Base-by-base conservation (phyloP, 768 basidiomycete species). In the Piloderma croceum region DNA sequence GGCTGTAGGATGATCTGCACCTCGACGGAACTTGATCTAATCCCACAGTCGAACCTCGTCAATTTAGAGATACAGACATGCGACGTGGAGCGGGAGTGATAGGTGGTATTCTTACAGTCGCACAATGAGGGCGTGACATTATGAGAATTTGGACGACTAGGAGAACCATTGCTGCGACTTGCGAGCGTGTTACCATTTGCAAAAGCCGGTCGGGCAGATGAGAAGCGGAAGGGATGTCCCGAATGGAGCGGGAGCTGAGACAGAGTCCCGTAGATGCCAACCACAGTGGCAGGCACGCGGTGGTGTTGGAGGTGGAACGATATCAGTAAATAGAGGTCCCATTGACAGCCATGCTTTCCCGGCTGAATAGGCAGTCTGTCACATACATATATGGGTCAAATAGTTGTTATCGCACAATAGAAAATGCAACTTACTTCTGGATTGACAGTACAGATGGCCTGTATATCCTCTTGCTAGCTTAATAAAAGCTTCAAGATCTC, bases 301-400 rank as follows among this genome's bases (percentile, higher is more conserved):
- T 31, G 45, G 45, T 4, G 55, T 57, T 50, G 52, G n/a, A 44
- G 54, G n/a, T 38, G 74, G 76, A 13, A 71, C 46, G 34, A 76
- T 56, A 38, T 80, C 69, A 0, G 64, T 63, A 15, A 87, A 58
- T 3, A 80, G 67, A 12, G 77, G 75, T 10, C 66, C 71, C 15
- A 90, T 57, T 2, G 89, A 59, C 7, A 76, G 49, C 88, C 88
- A 90, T 3, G 69, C 67, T 49, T 76, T 72, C 17, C 77, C 77
- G 7, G 67, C 79, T 40, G 74, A 62, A n/a, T 76, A 57, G 6
- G 88, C 86, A 32, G 70, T 60, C 80, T 84, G 39, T 7, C 33
- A 23, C 51, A 42, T 31, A 25, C 19, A 6, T 31, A 18, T 27
- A 13, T 17, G n/a, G n/a, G 9, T n/a, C 37, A 10, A 19, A 3